Evolutionary conservation across 2,329 filamentous ascomycete genomes (phyloP).

Genomic region (Paraconiothyrium sp.): DNA sequence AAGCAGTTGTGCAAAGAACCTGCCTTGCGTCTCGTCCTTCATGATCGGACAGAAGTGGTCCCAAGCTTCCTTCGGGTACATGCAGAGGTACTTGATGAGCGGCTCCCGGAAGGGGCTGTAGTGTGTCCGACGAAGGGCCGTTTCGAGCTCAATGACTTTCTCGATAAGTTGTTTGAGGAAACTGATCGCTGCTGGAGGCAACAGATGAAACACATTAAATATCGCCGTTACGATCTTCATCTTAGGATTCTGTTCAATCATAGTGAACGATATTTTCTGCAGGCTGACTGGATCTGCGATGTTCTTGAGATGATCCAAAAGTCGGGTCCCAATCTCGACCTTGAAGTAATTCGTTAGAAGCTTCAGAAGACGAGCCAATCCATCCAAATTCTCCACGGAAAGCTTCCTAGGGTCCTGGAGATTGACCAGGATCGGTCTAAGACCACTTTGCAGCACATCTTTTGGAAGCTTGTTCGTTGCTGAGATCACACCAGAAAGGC

Average conservation of each 20-base stretch:
- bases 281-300: conserved; percentile 83
- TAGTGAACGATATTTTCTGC: conserved; percentile 91
- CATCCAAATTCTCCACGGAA: conserved; percentile 88
- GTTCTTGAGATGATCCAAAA: conserved; percentile 93
- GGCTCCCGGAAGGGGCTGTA: conserved; percentile 91
- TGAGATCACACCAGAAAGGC: conserved; percentile 84
- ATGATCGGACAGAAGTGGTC: conserved; percentile 79
- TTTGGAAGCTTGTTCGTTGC: conserved; percentile 94
- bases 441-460: conserved; percentile 90
- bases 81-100: conserved; percentile 90
- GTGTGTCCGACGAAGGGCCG: conserved; percentile 83
- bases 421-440: conserved; percentile 95
- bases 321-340: conserved; percentile 90
- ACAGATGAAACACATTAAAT: conserved; percentile 95
- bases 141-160: conserved; percentile 87
- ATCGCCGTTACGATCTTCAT: conserved; percentile 97
- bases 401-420: conserved; percentile 92
- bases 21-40: conserved; percentile 85
- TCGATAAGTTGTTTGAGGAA: conserved; percentile 93
- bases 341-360: conserved; percentile 98
- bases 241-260: conserved; percentile 89
- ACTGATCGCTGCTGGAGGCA: conserved; percentile 86
- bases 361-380: conserved; percentile 86
- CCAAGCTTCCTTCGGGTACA: conserved; percentile 91
- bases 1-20: conserved; percentile 89